Percentiles rank a stretch among this genome's conserved stretches.
Conservation (phyloP, 2,329 filamentous ascomycete species). For the Tothia fuscella region DNA sequence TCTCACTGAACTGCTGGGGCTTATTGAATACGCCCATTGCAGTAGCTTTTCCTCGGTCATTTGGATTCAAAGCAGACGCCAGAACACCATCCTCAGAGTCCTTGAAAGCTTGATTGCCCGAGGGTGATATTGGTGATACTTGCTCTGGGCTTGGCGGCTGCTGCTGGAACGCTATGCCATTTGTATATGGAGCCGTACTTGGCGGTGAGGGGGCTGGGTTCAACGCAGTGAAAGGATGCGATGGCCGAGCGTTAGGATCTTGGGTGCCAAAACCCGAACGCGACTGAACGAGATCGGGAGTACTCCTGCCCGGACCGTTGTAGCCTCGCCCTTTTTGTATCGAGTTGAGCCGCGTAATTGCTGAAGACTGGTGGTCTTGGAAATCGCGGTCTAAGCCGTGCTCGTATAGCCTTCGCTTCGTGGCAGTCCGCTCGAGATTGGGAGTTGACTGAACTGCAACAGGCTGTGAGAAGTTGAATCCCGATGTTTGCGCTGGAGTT, state of each 20-base stretch:
- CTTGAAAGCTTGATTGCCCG: background rate
- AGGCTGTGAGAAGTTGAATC: slow-evolving; percentile 13
- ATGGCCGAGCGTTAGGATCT: background rate
- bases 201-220: slow-evolving; percentile 5
- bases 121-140: background rate
- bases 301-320: background rate
- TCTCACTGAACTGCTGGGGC: slow-evolving; percentile 69
- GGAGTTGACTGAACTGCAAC: slow-evolving; percentile 20
- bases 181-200: background rate
- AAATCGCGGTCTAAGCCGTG: slow-evolving; percentile 68
- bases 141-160: background rate
- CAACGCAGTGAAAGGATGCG: background rate
- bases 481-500: background rate
- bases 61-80: slow-evolving; percentile 51
- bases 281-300: slow-evolving; percentile 1
- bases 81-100: background rate
- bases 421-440: slow-evolving; percentile 49
- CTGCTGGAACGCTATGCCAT: background rate
- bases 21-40: slow-evolving; percentile 62
- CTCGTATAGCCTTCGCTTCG: slow-evolving; percentile 71
- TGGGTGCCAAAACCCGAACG: slow-evolving; percentile 1
- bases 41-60: slow-evolving; percentile 72
- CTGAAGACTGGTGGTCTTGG: slow-evolving; percentile 67
- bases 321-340: slow-evolving; percentile 39
- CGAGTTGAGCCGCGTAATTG: slow-evolving; percentile 68